Evolutionary conservation across 495 filamentous ascomycete genomes (phyloP), one percentile per base, ranked within the genome.

Genomic region (Daldinia bambusicola): DNA sequence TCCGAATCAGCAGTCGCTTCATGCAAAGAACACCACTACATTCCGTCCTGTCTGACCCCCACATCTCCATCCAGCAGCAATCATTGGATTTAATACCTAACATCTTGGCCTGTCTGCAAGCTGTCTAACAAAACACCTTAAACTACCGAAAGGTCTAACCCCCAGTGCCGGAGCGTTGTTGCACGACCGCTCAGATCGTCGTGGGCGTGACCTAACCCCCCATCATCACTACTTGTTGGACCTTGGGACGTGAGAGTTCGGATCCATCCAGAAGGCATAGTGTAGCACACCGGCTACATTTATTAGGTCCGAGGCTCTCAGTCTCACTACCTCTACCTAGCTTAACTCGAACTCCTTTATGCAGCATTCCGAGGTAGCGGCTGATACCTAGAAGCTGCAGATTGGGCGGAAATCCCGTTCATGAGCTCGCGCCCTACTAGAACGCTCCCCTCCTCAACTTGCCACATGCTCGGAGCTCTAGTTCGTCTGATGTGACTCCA

Each of bases 1-100:
- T 66, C 70, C 66, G 70, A 57, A 66, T 69, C 66, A 66, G 61
- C 61, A 69, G 70, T 61, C 56, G 65, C 71, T 64, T 63, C 67
- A 53, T 70, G 71, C 62, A 70, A 61, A 61, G 16, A 58, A 64
- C 70, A 52, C 55, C 59, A 63, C 55, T 55, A 8, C 55, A 67
- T 48, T 43, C 18, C 55, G 62, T 50, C 61, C 66, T 56, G 18
- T 70, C 63, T 70, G 71, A 74, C 71, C 71, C 71, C 71, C 71
- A 74, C 71, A 10, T 56, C 40, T 45, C 41, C 30, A 32, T 45
- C 50, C 14, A 59, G 37, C 36, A n/a, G 31, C 50, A 41, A 30
- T 55, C 18, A 65, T 58, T 69, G 66, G 70, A 62, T 66, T 48
- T 16, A 13, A 50, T 55, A 43, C 48, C 62, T 53, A 60, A 26